Evolutionary conservation across 768 basidiomycete species (phyloP).

Genomic region (Russula foetens): DNA sequence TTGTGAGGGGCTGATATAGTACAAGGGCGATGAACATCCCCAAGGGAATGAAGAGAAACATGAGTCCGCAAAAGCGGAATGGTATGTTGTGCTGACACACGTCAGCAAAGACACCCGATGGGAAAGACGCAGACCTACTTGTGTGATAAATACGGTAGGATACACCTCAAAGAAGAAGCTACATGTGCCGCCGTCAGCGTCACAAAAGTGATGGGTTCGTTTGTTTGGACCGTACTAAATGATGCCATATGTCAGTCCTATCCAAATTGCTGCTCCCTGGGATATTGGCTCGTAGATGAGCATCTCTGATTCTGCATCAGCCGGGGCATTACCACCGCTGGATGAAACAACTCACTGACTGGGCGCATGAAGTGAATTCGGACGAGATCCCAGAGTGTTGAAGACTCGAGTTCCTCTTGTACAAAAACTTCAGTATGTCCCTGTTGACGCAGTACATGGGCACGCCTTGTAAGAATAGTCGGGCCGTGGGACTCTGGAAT

Average conservation of each 20-base stretch:
- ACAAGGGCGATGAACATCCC: conserved; percentile 19
- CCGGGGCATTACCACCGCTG: no score
- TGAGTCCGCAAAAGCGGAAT: conserved; percentile 20
- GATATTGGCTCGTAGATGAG: conserved; percentile 20
- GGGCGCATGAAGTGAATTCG: conserved; percentile 16
- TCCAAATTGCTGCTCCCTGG: conserved; percentile 21
- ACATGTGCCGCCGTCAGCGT: neutral
- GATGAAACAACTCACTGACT: conserved; percentile 5
- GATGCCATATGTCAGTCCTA: conserved; percentile 23
- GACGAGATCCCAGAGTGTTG: conserved; percentile 13
- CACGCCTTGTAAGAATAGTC: conserved; percentile 18
- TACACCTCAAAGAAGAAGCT: conserved; percentile 24
- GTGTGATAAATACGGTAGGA: conserved; percentile 20
- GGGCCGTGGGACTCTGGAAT: conserved; percentile 23
- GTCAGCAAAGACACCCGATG: neutral
- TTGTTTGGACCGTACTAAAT: conserved; percentile 16
- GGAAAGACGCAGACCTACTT: conserved; percentile 4
- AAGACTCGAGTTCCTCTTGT: conserved; percentile 18
- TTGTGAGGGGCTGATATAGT: conserved; percentile 5
- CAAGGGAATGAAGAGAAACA: conserved; percentile 20
- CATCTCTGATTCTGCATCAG: conserved; percentile 14
- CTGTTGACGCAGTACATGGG: conserved; percentile 11
- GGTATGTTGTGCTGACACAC: conserved; percentile 18
- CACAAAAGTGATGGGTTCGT: neutral
- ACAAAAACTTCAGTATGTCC: conserved; percentile 15